Percentiles rank a stretch among this genome's conserved stretches.
phyloP scores from a whole-genome alignment of 208 protist species.

The Phytomonas sp. region DNA sequence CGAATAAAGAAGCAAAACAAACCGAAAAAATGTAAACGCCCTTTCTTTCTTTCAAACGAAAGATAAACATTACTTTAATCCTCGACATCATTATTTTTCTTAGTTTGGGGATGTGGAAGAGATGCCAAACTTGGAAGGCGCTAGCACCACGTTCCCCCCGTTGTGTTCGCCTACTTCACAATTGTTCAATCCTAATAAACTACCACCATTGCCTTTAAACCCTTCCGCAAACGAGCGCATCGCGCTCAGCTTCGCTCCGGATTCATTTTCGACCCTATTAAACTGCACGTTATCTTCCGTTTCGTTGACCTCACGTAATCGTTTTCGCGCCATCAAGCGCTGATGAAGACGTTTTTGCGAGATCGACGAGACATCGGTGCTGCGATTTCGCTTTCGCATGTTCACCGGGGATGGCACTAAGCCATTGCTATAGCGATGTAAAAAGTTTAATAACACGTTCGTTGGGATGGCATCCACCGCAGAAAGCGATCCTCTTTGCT shows the following conservation, averaged over 20 bases:
- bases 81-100: background rate
- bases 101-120: constrained; percentile 11
- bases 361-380: constrained; percentile 7
- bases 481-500: no score
- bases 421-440: constrained; percentile 77
- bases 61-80: constrained; percentile 7
- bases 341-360: constrained; percentile 49
- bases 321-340: constrained; percentile 51
- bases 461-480: constrained; percentile 52
- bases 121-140: constrained; percentile 16
- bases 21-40: no score
- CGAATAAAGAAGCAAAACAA: no score
- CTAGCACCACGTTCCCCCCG: constrained; percentile 11
- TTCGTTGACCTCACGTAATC: constrained; percentile 14
- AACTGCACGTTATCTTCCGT: constrained; percentile 39
- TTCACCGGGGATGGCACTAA: constrained; percentile 44
- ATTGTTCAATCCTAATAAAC: background rate
- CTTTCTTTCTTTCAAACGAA: no score
- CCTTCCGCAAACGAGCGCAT: no score
- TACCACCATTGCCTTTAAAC: no score
- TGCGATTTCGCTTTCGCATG: constrained; percentile 52
- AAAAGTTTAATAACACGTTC: constrained; percentile 35
- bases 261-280: constrained; percentile 12
- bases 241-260: background rate
- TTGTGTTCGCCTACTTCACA: constrained; percentile 1